Conservation (phyloP, 1,139 yeast genomes). For the Pneumocystis carinii region DNA sequence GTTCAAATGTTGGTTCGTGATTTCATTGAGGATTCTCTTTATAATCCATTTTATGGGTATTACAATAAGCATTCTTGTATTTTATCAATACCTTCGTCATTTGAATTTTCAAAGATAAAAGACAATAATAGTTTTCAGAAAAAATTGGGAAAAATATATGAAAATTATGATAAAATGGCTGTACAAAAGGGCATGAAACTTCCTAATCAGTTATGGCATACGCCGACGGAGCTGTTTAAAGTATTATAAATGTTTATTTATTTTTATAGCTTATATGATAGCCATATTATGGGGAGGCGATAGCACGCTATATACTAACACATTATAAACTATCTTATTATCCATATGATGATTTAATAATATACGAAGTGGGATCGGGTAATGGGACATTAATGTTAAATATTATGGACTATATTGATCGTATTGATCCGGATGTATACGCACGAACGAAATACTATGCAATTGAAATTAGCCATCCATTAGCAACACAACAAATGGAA, state of each 20-base stretch:
- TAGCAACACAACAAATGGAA: slow-evolving; percentile 46
- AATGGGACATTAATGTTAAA: slow-evolving; percentile 76
- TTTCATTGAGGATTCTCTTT: slow-evolving; percentile 72
- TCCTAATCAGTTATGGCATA: slow-evolving; percentile 66
- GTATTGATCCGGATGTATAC: slow-evolving; percentile 58
- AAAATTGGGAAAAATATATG: slow-evolving; percentile 25
- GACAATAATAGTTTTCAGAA: slow-evolving; percentile 10
- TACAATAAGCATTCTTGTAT: slow-evolving; percentile 36
- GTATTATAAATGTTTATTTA: neutral
- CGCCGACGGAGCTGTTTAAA: slow-evolving; percentile 67
- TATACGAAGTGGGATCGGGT: slow-evolving; percentile 86
- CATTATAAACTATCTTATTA: slow-evolving; percentile 53
- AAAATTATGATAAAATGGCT: slow-evolving; percentile 37
- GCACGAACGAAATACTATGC: slow-evolving; percentile 52
- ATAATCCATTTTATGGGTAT: slow-evolving; percentile 70
- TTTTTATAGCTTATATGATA: slow-evolving; percentile 1
- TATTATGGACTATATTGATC: slow-evolving; percentile 50
- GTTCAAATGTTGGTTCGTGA: slow-evolving; percentile 61
- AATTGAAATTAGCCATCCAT: slow-evolving; percentile 57
- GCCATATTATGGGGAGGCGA: slow-evolving; percentile 72
- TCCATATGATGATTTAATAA: slow-evolving; percentile 49
- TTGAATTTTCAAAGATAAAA: slow-evolving; percentile 24
- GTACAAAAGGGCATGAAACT: slow-evolving; percentile 11
- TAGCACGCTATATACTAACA: slow-evolving; percentile 59
- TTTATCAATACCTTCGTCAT: slow-evolving; percentile 36